These are phyloP conservation scores for Pestalotiopsis sp. DNA, from an alignment of 2,329 filamentous ascomycete genomes.

Conservation along the genomic window DNA sequence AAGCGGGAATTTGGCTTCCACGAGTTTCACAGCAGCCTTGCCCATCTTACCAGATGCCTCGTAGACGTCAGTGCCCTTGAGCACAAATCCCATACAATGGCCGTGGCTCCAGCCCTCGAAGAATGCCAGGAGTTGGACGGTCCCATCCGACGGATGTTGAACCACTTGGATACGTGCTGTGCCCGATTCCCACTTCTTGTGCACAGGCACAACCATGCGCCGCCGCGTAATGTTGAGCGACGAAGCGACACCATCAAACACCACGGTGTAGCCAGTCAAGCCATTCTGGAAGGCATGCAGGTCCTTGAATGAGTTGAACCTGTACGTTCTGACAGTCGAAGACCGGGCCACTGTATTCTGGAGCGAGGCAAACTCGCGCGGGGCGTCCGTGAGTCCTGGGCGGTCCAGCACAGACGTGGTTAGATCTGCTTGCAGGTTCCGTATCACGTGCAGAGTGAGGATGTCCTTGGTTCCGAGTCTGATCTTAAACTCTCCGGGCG, in stretches of 20 bases:
- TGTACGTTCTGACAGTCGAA: conserved; percentile 72
- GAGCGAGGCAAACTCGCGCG: conserved; percentile 65
- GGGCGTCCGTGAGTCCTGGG: conserved; percentile 62
- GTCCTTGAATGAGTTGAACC: conserved; percentile 67
- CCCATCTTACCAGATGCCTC: conserved; percentile 67
- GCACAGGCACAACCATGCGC: conserved; percentile 87
- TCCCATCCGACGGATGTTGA: conserved; percentile 64
- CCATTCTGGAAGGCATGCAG: conserved; percentile 80
- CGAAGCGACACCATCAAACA: conserved; percentile 72
- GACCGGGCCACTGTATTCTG: conserved; percentile 55
- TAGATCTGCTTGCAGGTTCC: conserved; percentile 76
- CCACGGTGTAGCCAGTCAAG: conserved; percentile 78
- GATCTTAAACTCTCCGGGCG: conserved; percentile 72
- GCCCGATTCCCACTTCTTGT: conserved; percentile 92
- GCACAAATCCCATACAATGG: conserved; percentile 84
- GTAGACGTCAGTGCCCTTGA: conserved; percentile 83
- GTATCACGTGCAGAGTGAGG: conserved; percentile 67
- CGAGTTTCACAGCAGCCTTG: conserved; percentile 76
- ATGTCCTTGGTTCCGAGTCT: conserved; percentile 65
- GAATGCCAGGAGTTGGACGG: conserved; percentile 80
- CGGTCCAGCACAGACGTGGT: conserved; percentile 76
- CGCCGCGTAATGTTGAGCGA: conserved; percentile 82
- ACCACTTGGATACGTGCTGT: conserved; percentile 81
- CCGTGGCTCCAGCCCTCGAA: conserved; percentile 88
- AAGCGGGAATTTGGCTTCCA: conserved; percentile 89